These are phyloP conservation scores for Ilex asprella DNA, from an alignment of 257 asterid species.

Conservation along the genomic window DNA sequence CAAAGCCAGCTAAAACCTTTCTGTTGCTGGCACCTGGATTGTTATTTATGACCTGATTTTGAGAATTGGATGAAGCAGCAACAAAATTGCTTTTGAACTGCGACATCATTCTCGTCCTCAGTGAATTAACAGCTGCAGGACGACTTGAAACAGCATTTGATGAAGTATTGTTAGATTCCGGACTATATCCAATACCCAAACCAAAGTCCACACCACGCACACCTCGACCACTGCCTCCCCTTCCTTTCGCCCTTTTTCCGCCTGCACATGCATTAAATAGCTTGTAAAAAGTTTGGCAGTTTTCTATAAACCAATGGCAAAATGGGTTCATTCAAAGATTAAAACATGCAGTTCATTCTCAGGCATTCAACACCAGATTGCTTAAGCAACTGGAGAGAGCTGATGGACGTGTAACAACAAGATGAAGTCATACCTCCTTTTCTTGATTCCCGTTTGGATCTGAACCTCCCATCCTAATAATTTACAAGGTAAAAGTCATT, in stretches of 20 bases:
- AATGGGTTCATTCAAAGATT: neutral
- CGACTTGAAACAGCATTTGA: constrained; percentile 47
- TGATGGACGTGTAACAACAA: constrained; percentile 15
- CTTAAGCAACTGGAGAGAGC: constrained; percentile 10
- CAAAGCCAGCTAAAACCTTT: constrained; percentile 68
- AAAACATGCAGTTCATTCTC: constrained; percentile 7
- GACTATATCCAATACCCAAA: constrained; percentile 81
- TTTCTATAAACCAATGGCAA: too few species aligned
- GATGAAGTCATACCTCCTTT: constrained; percentile 69
- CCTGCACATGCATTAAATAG: constrained; percentile 40
- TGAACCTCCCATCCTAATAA: constrained; percentile 91
- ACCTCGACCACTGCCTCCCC: constrained; percentile 74
- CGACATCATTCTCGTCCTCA: constrained; percentile 72
- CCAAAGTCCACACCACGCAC: constrained; percentile 96
- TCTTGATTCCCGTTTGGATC: constrained; percentile 96
- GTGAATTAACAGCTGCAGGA: constrained; percentile 59
- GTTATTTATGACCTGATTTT: constrained; percentile 42
- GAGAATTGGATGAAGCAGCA: constrained; percentile 81
- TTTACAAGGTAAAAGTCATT: constrained; percentile 35
- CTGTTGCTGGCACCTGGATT: constrained; percentile 40
- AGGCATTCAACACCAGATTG: constrained; percentile 2
- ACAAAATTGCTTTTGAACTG: constrained; percentile 79
- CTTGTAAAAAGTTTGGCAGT: neutral
- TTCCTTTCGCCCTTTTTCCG: constrained; percentile 85
- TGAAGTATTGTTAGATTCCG: constrained; percentile 44